These are phyloP conservation scores for Microsporum ferrugineum DNA, from an alignment of 2,329 filamentous ascomycete species.

Conservation along the genomic window DNA sequence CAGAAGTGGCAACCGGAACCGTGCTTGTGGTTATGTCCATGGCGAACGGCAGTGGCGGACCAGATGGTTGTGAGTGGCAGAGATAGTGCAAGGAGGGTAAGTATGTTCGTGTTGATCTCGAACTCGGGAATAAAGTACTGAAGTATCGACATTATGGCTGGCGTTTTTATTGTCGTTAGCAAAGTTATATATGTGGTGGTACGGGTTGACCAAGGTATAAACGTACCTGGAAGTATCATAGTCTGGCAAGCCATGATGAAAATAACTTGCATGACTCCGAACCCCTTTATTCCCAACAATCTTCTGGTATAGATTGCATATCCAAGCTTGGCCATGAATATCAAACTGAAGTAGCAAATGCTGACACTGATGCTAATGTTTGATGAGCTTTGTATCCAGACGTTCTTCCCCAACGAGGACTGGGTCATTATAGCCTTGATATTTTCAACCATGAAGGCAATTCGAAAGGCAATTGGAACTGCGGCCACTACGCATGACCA, in stretches of 20 bases:
- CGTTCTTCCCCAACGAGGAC: constrained; percentile 19
- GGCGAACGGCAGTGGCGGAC: constrained; percentile 39
- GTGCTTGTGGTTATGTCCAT: constrained; percentile 11
- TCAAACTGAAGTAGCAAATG: constrained; percentile 51
- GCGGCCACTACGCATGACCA: constrained; percentile 41
- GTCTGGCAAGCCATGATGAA: constrained; percentile 59
- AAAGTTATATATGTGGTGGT: not conserved
- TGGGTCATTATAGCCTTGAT: constrained; percentile 29
- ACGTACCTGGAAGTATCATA: constrained; percentile 51
- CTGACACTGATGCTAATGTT: constrained; percentile 44
- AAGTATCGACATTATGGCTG: constrained; percentile 51
- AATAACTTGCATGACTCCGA: constrained; percentile 55
- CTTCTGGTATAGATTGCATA: constrained; percentile 46
- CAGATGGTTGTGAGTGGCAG: constrained; percentile 57
- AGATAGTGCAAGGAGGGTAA: constrained; percentile 50
- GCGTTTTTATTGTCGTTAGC: not conserved
- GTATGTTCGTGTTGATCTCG: constrained; percentile 44
- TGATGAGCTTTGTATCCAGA: constrained; percentile 35
- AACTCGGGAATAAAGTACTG: constrained; percentile 43
- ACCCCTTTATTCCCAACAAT: constrained; percentile 47
- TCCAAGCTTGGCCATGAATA: constrained; percentile 52
- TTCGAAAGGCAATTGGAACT: constrained; percentile 43
- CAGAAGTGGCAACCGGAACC: constrained; percentile 6
- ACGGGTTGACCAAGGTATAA: not conserved
- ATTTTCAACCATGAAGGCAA: constrained; percentile 43